Percentiles rank a stretch among this genome's conserved stretches.
Conservation (phyloP, 768 basidiomycete species). For the Baorangia bicolor region DNA sequence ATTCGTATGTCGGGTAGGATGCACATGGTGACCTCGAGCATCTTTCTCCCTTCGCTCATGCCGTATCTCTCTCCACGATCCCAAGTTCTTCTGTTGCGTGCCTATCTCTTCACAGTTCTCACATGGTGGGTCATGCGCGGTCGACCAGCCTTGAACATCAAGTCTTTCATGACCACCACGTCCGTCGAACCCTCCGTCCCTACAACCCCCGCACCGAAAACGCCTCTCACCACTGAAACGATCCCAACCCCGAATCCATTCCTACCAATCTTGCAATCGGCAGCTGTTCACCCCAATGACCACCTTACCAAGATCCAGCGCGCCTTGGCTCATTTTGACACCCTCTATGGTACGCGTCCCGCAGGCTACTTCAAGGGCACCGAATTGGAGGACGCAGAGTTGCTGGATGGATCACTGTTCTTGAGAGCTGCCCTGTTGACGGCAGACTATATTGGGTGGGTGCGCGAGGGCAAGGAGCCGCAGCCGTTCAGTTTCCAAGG, state of each 20-base stretch:
- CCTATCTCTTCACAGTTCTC: constrained; percentile 25
- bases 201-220: neutral
- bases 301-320: constrained; percentile 36
- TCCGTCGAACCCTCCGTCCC: constrained; percentile 18
- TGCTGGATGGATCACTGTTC: constrained; percentile 39
- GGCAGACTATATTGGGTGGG: constrained; percentile 38
- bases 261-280: constrained; percentile 39
- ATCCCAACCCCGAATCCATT: constrained; percentile 37
- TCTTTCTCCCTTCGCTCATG: constrained; percentile 31
- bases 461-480: constrained; percentile 35
- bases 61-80: constrained; percentile 12
- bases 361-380: constrained; percentile 30
- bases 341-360: constrained; percentile 29
- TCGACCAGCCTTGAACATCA: constrained; percentile 31
- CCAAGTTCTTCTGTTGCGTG: constrained; percentile 30
- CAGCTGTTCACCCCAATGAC: constrained; percentile 35
- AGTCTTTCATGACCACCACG: constrained; percentile 29
- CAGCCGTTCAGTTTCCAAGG: constrained; percentile 29
- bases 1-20: constrained; percentile 16
- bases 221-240: constrained; percentile 10
- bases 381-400: constrained; percentile 30
- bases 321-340: constrained; percentile 34
- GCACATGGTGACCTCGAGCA: constrained; percentile 31
- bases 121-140: constrained; percentile 32
- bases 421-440: constrained; percentile 32